phyloP scores from a whole-genome alignment of 2,329 filamentous ascomycete genomes.

The Fusarium sp. region DNA sequence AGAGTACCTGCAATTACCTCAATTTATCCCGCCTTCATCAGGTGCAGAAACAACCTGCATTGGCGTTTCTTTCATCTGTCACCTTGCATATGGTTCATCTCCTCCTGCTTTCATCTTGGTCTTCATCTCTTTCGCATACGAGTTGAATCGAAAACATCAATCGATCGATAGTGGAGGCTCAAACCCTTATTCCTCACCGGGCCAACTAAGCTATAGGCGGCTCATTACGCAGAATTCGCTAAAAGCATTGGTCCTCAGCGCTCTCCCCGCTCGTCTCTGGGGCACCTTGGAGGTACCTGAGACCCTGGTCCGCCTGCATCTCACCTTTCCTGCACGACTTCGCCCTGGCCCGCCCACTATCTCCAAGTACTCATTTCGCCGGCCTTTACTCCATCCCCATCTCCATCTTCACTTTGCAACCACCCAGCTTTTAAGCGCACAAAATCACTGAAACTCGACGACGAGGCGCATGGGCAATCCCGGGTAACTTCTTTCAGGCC shows the following conservation, averaged over 20 bases:
- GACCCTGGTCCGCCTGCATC: conserved; percentile 29
- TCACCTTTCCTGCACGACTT: conserved; percentile 37
- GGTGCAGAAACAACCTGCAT: conserved; percentile 9
- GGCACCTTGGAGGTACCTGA: conserved; percentile 36
- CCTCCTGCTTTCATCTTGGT: conserved; percentile 6
- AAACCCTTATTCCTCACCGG: conserved; percentile 17
- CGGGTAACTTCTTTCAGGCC: conserved; percentile 29
- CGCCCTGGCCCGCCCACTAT: conserved; percentile 39
- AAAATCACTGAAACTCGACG: conserved; percentile 36
- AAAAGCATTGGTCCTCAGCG: conserved; percentile 34
- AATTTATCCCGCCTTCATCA: conserved; percentile 22
- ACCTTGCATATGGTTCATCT: background rate
- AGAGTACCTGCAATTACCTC: conserved; percentile 6
- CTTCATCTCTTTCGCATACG: background rate
- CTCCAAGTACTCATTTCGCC: conserved; percentile 45
- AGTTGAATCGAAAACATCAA: conserved; percentile 17
- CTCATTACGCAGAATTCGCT: conserved; percentile 30
- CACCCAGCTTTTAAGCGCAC: conserved; percentile 45
- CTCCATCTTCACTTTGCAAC: conserved; percentile 41
- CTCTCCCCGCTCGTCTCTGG: conserved; percentile 26
- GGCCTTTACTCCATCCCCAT: conserved; percentile 38
- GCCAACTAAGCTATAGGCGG: conserved; percentile 19
- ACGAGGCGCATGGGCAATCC: conserved; percentile 41
- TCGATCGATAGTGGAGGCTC: background rate
- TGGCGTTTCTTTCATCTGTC: background rate